Percentiles rank a stretch among this genome's conserved stretches.
These are phyloP conservation scores for Bipolaris zeicola DNA, from an alignment of 2,329 filamentous ascomycete genomes.

Conservation along the genomic window DNA sequence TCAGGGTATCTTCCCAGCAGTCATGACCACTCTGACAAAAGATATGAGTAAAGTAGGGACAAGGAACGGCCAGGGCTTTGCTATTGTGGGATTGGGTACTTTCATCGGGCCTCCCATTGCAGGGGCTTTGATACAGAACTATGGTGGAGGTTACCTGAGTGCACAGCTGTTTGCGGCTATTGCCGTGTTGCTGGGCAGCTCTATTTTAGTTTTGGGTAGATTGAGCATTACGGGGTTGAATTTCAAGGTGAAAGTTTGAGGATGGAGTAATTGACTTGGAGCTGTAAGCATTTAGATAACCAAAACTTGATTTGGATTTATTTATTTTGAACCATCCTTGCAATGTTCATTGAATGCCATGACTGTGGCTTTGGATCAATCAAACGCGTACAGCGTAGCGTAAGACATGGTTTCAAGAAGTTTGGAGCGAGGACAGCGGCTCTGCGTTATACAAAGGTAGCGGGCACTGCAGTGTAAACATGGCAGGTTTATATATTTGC, in stretches of 20 bases:
- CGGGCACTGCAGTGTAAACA: too few species aligned
- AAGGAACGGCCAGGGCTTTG: slow-evolving; percentile 57
- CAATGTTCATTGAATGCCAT: too few species aligned
- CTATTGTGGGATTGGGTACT: slow-evolving; percentile 52
- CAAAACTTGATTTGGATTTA: too few species aligned
- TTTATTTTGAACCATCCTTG: too few species aligned
- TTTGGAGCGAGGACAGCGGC: too few species aligned
- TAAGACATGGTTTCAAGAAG: too few species aligned
- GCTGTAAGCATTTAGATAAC: too few species aligned
- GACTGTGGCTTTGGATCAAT: too few species aligned
- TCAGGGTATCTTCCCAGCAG: slow-evolving; percentile 54
- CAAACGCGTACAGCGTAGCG: too few species aligned
- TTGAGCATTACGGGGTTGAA: slow-evolving; percentile 38
- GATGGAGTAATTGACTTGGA: too few species aligned
- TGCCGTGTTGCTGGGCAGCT: slow-evolving; percentile 36
- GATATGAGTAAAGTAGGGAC: slow-evolving; percentile 55
- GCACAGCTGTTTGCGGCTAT: slow-evolving; percentile 52
- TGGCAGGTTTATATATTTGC: too few species aligned
- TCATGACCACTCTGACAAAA: slow-evolving; percentile 52
- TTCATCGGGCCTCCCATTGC: slow-evolving; percentile 56
- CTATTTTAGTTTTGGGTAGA: slow-evolving; percentile 38
- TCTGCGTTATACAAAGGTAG: too few species aligned
- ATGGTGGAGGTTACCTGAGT: slow-evolving; percentile 50
- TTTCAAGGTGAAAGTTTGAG: slow-evolving; percentile 33
- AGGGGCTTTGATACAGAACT: slow-evolving; percentile 52